phyloP scores from a whole-genome alignment of 148 eudicot species.

The Oxyria digyna region DNA sequence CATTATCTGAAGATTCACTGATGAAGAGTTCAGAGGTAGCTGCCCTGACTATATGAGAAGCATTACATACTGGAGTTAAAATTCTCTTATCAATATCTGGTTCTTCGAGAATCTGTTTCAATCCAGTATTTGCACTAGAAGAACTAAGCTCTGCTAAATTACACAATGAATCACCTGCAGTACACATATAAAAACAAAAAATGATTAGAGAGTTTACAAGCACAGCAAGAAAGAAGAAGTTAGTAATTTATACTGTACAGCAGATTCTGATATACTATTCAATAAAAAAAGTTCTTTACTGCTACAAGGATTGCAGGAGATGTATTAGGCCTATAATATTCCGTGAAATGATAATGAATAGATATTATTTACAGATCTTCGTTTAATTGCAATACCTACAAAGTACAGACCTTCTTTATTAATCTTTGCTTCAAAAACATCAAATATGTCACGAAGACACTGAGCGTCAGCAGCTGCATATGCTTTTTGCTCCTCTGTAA shows the following conservation, averaged over 20 bases:
- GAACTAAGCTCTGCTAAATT: conserved; percentile 15
- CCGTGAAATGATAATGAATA: neutral
- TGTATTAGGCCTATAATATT: neutral
- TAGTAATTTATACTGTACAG: neutral
- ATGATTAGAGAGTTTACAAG: neutral
- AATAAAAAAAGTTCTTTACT: neutral
- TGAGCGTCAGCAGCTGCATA: conserved; percentile 95
- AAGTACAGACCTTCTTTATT: conserved; percentile 54
- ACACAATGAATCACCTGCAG: conserved; percentile 26
- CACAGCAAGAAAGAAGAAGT: neutral
- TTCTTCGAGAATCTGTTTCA: conserved; percentile 55
- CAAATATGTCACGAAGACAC: conserved; percentile 69
- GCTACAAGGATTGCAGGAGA: neutral
- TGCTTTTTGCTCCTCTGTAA: conserved; percentile 68
- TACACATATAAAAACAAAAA: conserved; percentile 5
- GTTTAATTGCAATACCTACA: neutral
- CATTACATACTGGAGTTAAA: conserved; percentile 41
- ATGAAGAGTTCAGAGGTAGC: conserved; percentile 22
- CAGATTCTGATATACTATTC: neutral
- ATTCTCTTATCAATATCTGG: conserved; percentile 28
- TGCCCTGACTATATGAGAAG: conserved; percentile 39
- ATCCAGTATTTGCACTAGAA: conserved; percentile 40
- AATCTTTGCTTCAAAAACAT: conserved; percentile 47
- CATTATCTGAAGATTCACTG: conserved; percentile 16
- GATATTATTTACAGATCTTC: neutral